phyloP scores from a whole-genome alignment of 805 yeast species.

The Metschnikowia lachancei region DNA sequence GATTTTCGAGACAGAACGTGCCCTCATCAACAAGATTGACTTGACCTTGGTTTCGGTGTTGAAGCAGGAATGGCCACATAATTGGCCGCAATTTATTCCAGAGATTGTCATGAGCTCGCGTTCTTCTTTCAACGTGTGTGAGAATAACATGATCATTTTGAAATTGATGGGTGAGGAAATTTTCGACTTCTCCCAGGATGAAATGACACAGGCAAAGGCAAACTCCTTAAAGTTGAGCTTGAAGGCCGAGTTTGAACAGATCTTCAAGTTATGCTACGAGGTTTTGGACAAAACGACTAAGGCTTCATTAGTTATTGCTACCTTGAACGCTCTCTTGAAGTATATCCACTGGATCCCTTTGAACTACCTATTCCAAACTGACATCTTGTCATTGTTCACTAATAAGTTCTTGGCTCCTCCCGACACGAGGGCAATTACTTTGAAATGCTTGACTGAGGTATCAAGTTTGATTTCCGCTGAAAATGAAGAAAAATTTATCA shows the following conservation, averaged over 20 bases:
- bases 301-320: constrained; percentile 78
- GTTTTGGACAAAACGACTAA: constrained; percentile 87
- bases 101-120: constrained; percentile 84
- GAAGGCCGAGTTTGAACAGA: constrained; percentile 88
- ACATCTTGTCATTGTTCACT: constrained; percentile 67
- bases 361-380: constrained; percentile 86
- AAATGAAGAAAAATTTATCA: constrained; percentile 54
- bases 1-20: constrained; percentile 65
- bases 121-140: constrained; percentile 89
- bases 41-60: constrained; percentile 89
- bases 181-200: constrained; percentile 92
- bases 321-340: constrained; percentile 75
- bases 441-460: constrained; percentile 92
- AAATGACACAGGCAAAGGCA: constrained; percentile 94
- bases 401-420: constrained; percentile 73
- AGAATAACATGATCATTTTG: constrained; percentile 92
- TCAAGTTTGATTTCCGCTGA: constrained; percentile 62
- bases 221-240: constrained; percentile 75
- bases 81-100: constrained; percentile 97
- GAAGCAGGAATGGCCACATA: constrained; percentile 98
- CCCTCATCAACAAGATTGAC: constrained; percentile 89
- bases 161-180: constrained; percentile 91
- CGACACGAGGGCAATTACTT: constrained; percentile 77
- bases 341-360: constrained; percentile 94
- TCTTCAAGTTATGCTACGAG: constrained; percentile 89